These are phyloP conservation scores for Neurospora sp. DNA, from an alignment of 495 filamentous ascomycete genomes.

Conservation along the genomic window DNA sequence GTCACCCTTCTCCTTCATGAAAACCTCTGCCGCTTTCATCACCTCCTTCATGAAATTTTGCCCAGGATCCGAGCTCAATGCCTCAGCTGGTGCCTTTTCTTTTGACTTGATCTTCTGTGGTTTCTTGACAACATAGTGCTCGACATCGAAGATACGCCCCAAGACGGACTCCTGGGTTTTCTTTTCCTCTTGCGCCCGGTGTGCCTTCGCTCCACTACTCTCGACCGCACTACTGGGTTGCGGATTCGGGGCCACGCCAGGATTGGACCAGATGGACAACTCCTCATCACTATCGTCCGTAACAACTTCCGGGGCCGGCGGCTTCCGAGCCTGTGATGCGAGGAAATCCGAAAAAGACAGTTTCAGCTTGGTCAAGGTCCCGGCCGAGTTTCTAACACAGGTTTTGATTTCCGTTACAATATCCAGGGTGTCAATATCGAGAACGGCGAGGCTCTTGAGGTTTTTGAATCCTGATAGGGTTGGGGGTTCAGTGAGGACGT, in stretches of 20 bases:
- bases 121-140: slow-evolving; percentile 22
- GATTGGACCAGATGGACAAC: not conserved
- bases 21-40: slow-evolving; percentile 22
- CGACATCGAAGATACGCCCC: slow-evolving; percentile 43
- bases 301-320: slow-evolving; percentile 29
- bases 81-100: slow-evolving; percentile 21
- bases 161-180: slow-evolving; percentile 45
- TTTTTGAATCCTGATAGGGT: slow-evolving; percentile 47
- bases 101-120: slow-evolving; percentile 14
- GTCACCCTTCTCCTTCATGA: slow-evolving; percentile 25
- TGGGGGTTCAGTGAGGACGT: slow-evolving; percentile 23
- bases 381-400: slow-evolving; percentile 41
- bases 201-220: slow-evolving; percentile 26
- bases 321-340: slow-evolving; percentile 42
- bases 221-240: not conserved
- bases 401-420: slow-evolving; percentile 42
- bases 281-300: slow-evolving; percentile 28
- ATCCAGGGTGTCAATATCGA: slow-evolving; percentile 49
- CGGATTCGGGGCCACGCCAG: not conserved
- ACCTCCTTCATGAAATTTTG: slow-evolving; percentile 35
- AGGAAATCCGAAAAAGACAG: slow-evolving; percentile 47
- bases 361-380: slow-evolving; percentile 40
- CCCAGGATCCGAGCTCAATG: slow-evolving; percentile 11
- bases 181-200: slow-evolving; percentile 38
- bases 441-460: slow-evolving; percentile 41